These are phyloP conservation scores for Scheffersomyces illinoinensis DNA, from an alignment of 1,139 yeast species.

Conservation along the genomic window DNA sequence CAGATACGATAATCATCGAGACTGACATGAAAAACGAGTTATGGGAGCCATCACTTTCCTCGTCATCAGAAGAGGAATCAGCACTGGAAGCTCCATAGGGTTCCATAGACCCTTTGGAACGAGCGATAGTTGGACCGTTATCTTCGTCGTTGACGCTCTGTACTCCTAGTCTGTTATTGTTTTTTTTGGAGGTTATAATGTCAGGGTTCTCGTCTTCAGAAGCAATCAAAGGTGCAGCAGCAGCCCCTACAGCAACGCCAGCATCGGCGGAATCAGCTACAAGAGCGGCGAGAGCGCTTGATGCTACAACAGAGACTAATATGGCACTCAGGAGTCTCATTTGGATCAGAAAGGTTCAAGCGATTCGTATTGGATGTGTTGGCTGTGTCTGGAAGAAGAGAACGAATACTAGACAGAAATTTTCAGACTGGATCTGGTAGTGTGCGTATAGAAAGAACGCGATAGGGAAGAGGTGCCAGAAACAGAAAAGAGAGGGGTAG, in stretches of 20 bases:
- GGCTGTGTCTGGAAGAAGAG: background rate
- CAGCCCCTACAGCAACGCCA: background rate
- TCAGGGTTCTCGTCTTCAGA: constrained; percentile 2
- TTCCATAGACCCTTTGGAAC: constrained; percentile 24
- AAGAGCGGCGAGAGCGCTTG: background rate
- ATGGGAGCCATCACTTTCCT: constrained; percentile 24
- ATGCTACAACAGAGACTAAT: background rate
- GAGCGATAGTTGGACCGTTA: constrained; percentile 29
- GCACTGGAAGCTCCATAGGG: constrained; percentile 8
- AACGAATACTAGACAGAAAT: background rate
- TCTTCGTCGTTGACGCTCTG: constrained; percentile 27
- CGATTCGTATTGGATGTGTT: background rate
- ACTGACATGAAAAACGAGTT: constrained; percentile 65
- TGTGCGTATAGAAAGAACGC: background rate
- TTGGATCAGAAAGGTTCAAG: background rate
- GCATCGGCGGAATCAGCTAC: constrained; percentile 4
- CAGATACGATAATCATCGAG: constrained; percentile 90
- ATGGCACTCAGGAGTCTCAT: background rate
- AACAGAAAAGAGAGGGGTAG: background rate
- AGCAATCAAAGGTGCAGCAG: background rate
- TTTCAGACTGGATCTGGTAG: background rate
- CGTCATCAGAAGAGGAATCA: constrained; percentile 10
- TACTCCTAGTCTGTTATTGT: constrained; percentile 22
- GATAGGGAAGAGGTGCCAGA: background rate
- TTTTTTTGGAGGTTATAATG: background rate